phyloP scores from a whole-genome alignment of 73 alveolate genomes.

The Symbiodinium natans region DNA sequence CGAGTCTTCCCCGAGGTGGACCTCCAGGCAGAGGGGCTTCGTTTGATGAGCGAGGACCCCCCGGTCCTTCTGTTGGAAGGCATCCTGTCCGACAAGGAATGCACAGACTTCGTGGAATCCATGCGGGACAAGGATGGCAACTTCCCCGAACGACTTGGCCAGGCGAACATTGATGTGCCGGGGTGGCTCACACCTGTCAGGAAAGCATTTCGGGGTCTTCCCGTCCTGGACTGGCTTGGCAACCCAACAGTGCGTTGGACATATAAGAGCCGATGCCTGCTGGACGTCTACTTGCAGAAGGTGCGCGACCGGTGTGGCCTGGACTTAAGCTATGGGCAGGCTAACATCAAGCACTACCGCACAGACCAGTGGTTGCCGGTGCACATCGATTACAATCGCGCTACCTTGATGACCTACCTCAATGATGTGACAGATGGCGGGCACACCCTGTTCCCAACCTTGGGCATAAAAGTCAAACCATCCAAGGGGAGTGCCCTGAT shows the following conservation, averaged over 20 bases:
- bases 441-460: constrained; percentile 79
- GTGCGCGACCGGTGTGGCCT: constrained; percentile 74
- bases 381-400: constrained; percentile 87
- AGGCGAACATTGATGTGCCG: constrained; percentile 66
- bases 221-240: constrained; percentile 91
- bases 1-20: constrained; percentile 51
- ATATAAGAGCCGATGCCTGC: constrained; percentile 63
- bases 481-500: constrained; percentile 30
- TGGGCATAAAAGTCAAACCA: constrained; percentile 69
- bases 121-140: constrained; percentile 66
- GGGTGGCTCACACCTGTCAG: constrained; percentile 75
- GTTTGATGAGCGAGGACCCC: constrained; percentile 69
- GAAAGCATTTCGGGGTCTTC: constrained; percentile 64
- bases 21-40: constrained; percentile 46
- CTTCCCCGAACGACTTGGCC: constrained; percentile 79
- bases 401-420: constrained; percentile 65
- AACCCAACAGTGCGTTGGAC: constrained; percentile 92
- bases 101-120: constrained; percentile 61
- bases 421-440: constrained; percentile 75
- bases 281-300: constrained; percentile 79
- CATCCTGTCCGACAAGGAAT: constrained; percentile 13
- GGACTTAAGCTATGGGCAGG: constrained; percentile 68
- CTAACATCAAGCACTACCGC: constrained; percentile 88
- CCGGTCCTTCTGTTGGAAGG: constrained; percentile 71
- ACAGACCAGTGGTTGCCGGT: constrained; percentile 50